phyloP scores from a whole-genome alignment of 2,329 filamentous ascomycete genomes.

The Sclerotinia minor region DNA sequence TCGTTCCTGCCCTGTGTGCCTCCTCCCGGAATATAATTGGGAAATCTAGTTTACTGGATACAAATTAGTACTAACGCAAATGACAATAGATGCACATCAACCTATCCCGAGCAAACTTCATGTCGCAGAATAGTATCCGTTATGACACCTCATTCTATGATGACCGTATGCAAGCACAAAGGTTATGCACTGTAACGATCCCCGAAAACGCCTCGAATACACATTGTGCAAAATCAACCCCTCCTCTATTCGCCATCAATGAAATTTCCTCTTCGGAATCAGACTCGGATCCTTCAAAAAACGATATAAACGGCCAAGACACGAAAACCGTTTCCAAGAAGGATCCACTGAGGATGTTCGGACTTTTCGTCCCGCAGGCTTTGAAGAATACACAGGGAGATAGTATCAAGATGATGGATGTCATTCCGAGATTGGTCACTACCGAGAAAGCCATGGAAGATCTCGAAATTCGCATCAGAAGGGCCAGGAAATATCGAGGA shows the following conservation, averaged over 20 bases:
- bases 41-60: not conserved
- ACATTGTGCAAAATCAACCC: conserved; percentile 38
- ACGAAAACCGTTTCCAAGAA: conserved; percentile 26
- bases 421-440: conserved; percentile 58
- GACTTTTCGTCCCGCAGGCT: conserved; percentile 51
- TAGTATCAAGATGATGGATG: conserved; percentile 56
- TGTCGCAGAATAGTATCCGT: conserved; percentile 59
- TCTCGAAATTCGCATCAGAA: conserved; percentile 69
- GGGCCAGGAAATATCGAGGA: conserved; percentile 47
- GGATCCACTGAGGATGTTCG: conserved; percentile 60
- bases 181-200: conserved; percentile 46
- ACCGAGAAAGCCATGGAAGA: conserved; percentile 60
- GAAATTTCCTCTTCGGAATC: not conserved
- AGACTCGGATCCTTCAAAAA: conserved; percentile 1
- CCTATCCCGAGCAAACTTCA: conserved; percentile 74
- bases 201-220: conserved; percentile 24
- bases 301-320: conserved; percentile 12
- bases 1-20: not conserved
- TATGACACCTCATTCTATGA: conserved; percentile 74
- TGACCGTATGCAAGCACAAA: conserved; percentile 66
- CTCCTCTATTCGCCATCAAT: conserved; percentile 10
- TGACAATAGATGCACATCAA: conserved; percentile 34
- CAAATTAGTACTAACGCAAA: not conserved
- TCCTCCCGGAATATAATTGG: not conserved
- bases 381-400: conserved; percentile 58